Conservation (phyloP, 2,329 filamentous ascomycete genomes). For the Leptosphaerulina australis region DNA sequence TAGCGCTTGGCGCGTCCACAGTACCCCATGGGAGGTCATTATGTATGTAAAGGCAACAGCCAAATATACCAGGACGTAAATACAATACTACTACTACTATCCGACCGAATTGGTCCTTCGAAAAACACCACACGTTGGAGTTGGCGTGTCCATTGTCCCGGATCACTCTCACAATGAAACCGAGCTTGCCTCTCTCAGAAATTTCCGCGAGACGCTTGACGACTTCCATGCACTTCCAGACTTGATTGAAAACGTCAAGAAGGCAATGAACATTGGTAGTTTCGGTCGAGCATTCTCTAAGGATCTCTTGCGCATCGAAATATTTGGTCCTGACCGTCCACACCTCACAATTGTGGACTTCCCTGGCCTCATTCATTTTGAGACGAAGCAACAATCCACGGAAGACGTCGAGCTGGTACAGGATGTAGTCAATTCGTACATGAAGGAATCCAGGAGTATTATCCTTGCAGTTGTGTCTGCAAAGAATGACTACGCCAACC, state of each 20-base stretch:
- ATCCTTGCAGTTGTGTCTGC: conserved; percentile 56
- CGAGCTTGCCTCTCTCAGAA: conserved; percentile 21
- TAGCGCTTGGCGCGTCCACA: too few relatives aligned
- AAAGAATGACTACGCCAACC: conserved; percentile 49
- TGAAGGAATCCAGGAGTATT: conserved; percentile 52
- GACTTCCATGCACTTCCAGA: conserved; percentile 40
- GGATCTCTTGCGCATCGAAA: conserved; percentile 39
- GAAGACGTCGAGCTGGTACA: conserved; percentile 55
- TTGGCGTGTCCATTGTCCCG: conserved; percentile 54
- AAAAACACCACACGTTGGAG: conserved; percentile 42
- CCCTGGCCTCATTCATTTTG: conserved; percentile 58
- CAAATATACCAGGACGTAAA: too few relatives aligned
- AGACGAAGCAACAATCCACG: conserved; percentile 53
- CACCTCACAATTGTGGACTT: conserved; percentile 63
- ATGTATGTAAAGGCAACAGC: too few relatives aligned
- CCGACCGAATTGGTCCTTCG: conserved; percentile 65
- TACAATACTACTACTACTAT: too few relatives aligned
- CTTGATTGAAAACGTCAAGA: conserved; percentile 54
- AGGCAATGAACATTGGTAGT: conserved; percentile 58
- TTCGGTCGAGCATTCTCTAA: conserved; percentile 25
- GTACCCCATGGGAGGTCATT: too few relatives aligned
- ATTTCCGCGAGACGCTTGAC: conserved; percentile 27
- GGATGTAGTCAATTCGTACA: conserved; percentile 53
- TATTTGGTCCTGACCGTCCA: conserved; percentile 42
- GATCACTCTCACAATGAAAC: conserved; percentile 19